Evolutionary conservation across 148 eudicot species (phyloP).

Genomic region (Rheum nobile): DNA sequence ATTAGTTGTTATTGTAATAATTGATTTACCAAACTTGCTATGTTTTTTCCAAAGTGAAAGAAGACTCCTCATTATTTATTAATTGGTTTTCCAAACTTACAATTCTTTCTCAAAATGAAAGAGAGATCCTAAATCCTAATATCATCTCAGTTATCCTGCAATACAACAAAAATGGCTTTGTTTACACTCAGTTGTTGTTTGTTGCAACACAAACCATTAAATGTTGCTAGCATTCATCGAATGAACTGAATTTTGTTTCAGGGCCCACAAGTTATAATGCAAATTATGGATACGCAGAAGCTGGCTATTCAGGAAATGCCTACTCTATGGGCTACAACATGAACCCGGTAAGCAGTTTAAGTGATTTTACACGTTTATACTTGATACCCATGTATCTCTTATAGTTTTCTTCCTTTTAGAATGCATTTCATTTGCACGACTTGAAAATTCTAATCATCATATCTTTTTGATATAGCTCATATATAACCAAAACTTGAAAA

Average conservation of each 20-base stretch:
- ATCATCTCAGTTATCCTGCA: neutral
- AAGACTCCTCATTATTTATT: neutral
- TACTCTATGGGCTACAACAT: slow-evolving; percentile 61
- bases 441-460: neutral
- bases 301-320: slow-evolving; percentile 57
- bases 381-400: neutral
- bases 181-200: neutral
- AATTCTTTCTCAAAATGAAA: neutral
- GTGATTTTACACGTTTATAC: neutral
- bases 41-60: neutral
- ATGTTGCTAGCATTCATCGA: neutral
- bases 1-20: neutral
- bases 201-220: neutral
- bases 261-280: slow-evolving; percentile 39
- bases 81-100: neutral
- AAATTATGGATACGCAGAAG: slow-evolving; percentile 55
- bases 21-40: neutral
- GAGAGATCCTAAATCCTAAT: neutral
- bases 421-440: neutral
- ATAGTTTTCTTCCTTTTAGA: neutral
- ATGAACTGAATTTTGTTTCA: neutral
- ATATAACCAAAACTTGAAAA: neutral
- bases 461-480: neutral
- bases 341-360: slow-evolving; percentile 24
- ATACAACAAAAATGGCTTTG: neutral